These are phyloP conservation scores for Trichocladium antarcticum DNA, from an alignment of 495 filamentous ascomycete genomes.

Conservation along the genomic window DNA sequence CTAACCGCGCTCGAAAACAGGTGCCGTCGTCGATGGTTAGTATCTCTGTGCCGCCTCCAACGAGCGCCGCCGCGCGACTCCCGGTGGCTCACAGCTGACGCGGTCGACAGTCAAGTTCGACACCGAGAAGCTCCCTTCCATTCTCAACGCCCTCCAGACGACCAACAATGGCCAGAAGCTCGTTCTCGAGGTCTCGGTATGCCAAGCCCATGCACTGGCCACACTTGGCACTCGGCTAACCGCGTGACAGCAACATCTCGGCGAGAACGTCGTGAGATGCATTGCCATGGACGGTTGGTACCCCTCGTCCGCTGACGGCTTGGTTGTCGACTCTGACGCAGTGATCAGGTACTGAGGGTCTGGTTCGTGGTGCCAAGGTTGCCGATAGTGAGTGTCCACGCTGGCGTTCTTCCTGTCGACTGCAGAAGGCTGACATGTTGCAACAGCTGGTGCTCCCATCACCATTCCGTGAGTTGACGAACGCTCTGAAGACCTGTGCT, in stretches of 20 bases:
- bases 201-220: conserved; percentile 23
- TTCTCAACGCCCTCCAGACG: conserved; percentile 93
- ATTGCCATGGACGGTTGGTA: conserved; percentile 99
- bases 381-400: conserved; percentile 46
- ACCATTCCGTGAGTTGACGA: conserved; percentile 55
- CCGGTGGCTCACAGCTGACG: conserved; percentile 14
- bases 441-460: conserved; percentile 70
- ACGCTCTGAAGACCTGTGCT: background rate
- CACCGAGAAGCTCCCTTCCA: conserved; percentile 82
- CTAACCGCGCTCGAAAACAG: conserved; percentile 39
- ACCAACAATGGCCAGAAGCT: conserved; percentile 89
- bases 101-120: conserved; percentile 70
- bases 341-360: conserved; percentile 87
- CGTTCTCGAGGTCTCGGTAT: conserved; percentile 90
- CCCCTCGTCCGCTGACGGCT: conserved; percentile 6
- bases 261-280: conserved; percentile 96
- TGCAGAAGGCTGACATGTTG: conserved; percentile 10
- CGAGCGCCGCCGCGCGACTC: background rate
- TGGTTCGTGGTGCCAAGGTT: conserved; percentile 76
- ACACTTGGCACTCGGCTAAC: conserved; percentile 29
- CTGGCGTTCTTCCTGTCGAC: background rate
- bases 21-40: conserved; percentile 68
- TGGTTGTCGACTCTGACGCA: conserved; percentile 20
- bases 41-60: conserved; percentile 9
- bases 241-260: conserved; percentile 83